Conservation (phyloP, 2,329 filamentous ascomycete species). For the Pseudogymnoascus sp. region DNA sequence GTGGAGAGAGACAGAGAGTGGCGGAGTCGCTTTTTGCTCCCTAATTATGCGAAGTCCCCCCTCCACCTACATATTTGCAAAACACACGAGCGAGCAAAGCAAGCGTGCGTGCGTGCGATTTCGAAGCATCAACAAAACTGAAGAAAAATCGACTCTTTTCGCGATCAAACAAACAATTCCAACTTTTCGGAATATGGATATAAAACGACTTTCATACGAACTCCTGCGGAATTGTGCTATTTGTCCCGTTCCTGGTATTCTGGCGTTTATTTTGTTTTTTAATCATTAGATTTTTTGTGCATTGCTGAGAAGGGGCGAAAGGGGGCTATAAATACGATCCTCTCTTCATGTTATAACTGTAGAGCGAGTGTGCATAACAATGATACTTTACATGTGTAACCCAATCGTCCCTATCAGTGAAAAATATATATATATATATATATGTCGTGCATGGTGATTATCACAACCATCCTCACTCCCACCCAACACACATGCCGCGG, state of each 20-base stretch:
- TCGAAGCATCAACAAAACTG: conserved; percentile 1
- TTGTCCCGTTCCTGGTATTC: neutral
- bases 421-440: too few species aligned
- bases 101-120: conserved; percentile 2
- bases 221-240: neutral
- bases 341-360: conserved; percentile 8
- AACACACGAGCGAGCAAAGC: conserved; percentile 1
- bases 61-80: conserved; percentile 3
- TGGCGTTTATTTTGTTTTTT: neutral
- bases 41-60: conserved; percentile 2
- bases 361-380: conserved; percentile 10
- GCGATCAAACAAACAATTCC: neutral
- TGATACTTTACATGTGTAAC: conserved; percentile 9
- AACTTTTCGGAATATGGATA: conserved; percentile 8
- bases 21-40: conserved; percentile 5
- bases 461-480: neutral
- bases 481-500: neutral
- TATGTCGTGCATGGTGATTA: neutral
- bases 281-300: neutral
- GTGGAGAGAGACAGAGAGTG: neutral
- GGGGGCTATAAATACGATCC: conserved; percentile 4
- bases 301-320: neutral
- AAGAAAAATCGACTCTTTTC: neutral
- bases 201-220: conserved; percentile 10
- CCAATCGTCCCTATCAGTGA: neutral